phyloP scores from a whole-genome alignment of 2,329 filamentous ascomycete species.

The Coccinonectria pachysandricola region DNA sequence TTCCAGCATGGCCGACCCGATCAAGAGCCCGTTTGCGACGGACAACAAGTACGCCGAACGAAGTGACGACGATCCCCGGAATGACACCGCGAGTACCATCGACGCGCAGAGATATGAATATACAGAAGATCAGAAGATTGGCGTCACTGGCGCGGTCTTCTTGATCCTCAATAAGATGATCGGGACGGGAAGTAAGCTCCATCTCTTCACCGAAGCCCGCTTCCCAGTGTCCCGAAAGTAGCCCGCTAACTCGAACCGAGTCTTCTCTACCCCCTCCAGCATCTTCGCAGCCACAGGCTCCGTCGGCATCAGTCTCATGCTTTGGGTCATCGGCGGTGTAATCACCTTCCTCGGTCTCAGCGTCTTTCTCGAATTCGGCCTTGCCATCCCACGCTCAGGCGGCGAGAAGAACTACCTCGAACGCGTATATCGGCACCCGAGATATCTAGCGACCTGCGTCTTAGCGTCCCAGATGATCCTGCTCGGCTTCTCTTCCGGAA shows the following conservation, averaged over 20 bases:
- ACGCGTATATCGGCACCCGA: slow-evolving; percentile 47
- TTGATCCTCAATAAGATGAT: slow-evolving; percentile 50
- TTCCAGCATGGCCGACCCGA: slow-evolving; percentile 8
- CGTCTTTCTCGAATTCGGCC: slow-evolving; percentile 54
- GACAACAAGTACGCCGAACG: slow-evolving; percentile 3
- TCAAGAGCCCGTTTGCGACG: slow-evolving; percentile 2
- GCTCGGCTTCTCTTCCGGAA: slow-evolving; percentile 50
- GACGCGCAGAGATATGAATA: slow-evolving; percentile 33
- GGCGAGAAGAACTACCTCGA: slow-evolving; percentile 60
- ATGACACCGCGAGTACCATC: slow-evolving; percentile 14
- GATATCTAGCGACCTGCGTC: slow-evolving; percentile 48
- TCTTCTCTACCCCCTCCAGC: slow-evolving; percentile 45
- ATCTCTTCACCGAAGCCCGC: too few species aligned
- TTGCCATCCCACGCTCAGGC: slow-evolving; percentile 50
- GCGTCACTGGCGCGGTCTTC: slow-evolving; percentile 41
- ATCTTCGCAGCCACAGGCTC: slow-evolving; percentile 43
- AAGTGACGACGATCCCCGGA: slow-evolving; percentile 11
- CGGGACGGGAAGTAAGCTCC: slow-evolving; percentile 40
- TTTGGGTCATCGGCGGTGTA: slow-evolving; percentile 32
- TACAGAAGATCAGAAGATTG: slow-evolving; percentile 37
- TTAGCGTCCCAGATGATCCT: slow-evolving; percentile 52
- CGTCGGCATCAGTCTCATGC: slow-evolving; percentile 29
- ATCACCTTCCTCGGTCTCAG: slow-evolving; percentile 49
- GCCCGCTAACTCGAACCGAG: too few species aligned
- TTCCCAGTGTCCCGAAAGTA: too few species aligned